Conservation (phyloP, 495 filamentous ascomycete genomes). For the Penicillium angulare region DNA sequence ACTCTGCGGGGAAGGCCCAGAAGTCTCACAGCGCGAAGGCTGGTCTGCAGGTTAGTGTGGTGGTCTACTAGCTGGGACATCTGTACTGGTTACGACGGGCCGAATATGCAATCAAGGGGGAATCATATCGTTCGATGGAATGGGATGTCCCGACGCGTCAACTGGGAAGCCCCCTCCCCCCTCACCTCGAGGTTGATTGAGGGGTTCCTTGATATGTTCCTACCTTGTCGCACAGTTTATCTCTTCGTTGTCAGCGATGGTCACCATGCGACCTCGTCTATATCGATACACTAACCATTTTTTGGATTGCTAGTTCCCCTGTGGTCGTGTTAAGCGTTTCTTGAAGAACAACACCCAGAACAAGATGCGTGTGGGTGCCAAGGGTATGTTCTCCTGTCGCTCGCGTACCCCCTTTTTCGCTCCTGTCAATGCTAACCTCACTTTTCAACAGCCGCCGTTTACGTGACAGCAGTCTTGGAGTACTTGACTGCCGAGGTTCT, state of each 20-base stretch:
- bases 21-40: conserved; percentile 98
- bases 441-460: conserved; percentile 72
- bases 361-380: conserved; percentile 99
- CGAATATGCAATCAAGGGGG: conserved; percentile 12
- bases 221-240: conserved; percentile 13
- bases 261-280: no score
- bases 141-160: conserved; percentile 23
- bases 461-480: conserved; percentile 96
- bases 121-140: conserved; percentile 4
- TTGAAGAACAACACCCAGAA: conserved; percentile 98
- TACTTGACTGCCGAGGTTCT: conserved; percentile 98
- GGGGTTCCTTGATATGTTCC: neutral
- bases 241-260: neutral
- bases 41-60: conserved; percentile 87
- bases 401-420: neutral
- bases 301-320: conserved; percentile 77
- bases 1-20: conserved; percentile 78
- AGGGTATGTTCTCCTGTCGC: conserved; percentile 51
- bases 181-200: neutral
- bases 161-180: conserved; percentile 12
- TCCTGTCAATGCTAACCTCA: conserved; percentile 4
- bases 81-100: neutral
- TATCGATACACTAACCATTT: conserved; percentile 16
- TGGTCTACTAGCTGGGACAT: conserved; percentile 3
- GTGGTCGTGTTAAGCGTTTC: conserved; percentile 99